Evolutionary conservation across 2,329 filamentous ascomycete genomes (phyloP), one percentile per base, ranked within the genome.

Genomic region (Aspergillus jensenii): DNA sequence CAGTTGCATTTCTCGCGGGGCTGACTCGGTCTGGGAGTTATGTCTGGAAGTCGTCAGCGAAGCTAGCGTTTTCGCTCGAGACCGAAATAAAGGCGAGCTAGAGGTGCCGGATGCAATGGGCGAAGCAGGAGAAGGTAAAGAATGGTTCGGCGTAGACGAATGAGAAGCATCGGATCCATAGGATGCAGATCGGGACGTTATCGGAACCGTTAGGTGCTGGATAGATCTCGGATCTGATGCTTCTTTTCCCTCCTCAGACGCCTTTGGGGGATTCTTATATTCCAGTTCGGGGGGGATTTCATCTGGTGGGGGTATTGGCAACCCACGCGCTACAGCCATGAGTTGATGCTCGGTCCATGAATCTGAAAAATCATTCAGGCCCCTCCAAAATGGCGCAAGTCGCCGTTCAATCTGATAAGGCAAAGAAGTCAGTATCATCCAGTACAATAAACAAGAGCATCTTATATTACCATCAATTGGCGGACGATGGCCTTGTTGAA

Each of bases 291-390:
- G 84, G 4, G 91, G 90, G 3, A 91, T 86, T 66, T 93, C 87
- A 73, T 97, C 92, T 47, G 93, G 85, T 7, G 90, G 84, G 12
- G 95, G 95, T 51, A 98, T 87, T 3, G 90, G 86, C 56, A 96
- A 83, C 19, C 91, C 93, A 68, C 91, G 87, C 50, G 89, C 95
- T 23, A 91, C 92, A 57, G 93, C 92, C 67, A 97, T 86, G n/a
- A 99, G 85, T 75, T 99, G 95, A 74, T 95, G 88, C 70, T 99
- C 95, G 12, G 91, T 90, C 95, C 95, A 99, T 52, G 86, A 90
- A 21, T 90, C 85, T 15, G 88, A 89, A 74, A 95, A 91, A 73
- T 98, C 93, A 63, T 96, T 89, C 4, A 99, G 80, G 5, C 95
- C 95, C 70, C 89, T 88, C 92, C 93, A 99, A 74, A 99, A 99